These are phyloP conservation scores for Lepidium sativum DNA, from an alignment of 345 rosid genomes.

Conservation along the genomic window DNA sequence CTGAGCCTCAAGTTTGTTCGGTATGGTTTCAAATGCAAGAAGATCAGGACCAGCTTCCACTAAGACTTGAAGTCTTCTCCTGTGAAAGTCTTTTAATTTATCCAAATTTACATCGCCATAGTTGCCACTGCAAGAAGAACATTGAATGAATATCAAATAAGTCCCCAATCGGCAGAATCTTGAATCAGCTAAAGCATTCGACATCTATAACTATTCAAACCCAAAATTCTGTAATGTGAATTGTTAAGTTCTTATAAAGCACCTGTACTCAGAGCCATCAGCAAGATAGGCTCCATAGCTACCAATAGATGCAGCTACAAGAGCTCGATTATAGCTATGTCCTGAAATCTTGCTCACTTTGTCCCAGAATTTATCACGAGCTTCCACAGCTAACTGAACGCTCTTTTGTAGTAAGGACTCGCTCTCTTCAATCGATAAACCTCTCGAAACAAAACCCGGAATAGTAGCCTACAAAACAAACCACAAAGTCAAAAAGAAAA, in stretches of 20 bases:
- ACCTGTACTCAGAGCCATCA: constrained; percentile 98
- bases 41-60: constrained; percentile 82
- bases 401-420: constrained; percentile 63
- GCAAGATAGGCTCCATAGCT: constrained; percentile 95
- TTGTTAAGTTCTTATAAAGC: background rate
- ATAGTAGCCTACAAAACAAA: constrained; percentile 52
- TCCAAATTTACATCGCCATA: constrained; percentile 58
- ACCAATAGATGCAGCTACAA: constrained; percentile 90
- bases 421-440: constrained; percentile 61
- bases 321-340: constrained; percentile 50
- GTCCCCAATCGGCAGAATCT: background rate
- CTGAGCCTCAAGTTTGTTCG: constrained; percentile 91
- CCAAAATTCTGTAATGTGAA: background rate
- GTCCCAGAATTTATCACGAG: constrained; percentile 82
- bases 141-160: background rate
- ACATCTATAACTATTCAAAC: background rate
- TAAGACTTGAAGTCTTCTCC: constrained; percentile 73
- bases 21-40: constrained; percentile 88
- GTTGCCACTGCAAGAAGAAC: constrained; percentile 42
- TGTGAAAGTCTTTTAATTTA: constrained; percentile 80
- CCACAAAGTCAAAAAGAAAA: background rate
- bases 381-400: constrained; percentile 64
- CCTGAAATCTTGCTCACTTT: constrained; percentile 31
- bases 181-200: background rate
- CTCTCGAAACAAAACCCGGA: constrained; percentile 76